Conservation (phyloP, 768 basidiomycete genomes). For the Lactarius sp. region DNA sequence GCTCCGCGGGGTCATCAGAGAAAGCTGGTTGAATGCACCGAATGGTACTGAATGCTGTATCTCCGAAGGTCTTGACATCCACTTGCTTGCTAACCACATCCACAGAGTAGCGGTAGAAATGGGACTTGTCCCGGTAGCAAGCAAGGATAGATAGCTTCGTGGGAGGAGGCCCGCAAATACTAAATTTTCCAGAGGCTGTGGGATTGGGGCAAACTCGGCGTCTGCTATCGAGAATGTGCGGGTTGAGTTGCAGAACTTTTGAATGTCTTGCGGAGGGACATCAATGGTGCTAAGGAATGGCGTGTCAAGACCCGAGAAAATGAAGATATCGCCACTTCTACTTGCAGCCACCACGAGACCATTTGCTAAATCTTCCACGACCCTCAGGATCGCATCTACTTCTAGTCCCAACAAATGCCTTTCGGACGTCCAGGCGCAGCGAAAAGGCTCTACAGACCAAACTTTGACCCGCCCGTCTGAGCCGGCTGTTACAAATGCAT, state of each 20-base stretch:
- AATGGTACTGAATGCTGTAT: slow-evolving; percentile 47
- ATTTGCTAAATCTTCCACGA: slow-evolving; percentile 41
- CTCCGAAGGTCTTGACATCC: slow-evolving; percentile 46
- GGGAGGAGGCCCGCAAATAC: slow-evolving; percentile 15
- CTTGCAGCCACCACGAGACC: slow-evolving; percentile 48
- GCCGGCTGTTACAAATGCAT: slow-evolving; percentile 47
- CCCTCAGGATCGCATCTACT: slow-evolving; percentile 48
- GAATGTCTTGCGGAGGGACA: too few species aligned
- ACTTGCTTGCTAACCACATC: slow-evolving; percentile 30
- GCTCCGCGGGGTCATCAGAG: slow-evolving; percentile 33
- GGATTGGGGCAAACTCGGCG: background rate
- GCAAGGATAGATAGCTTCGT: slow-evolving; percentile 40
- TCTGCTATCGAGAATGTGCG: background rate
- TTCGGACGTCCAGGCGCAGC: slow-evolving; percentile 62
- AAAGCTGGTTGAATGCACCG: slow-evolving; percentile 49
- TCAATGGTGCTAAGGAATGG: too few species aligned
- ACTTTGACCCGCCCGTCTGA: slow-evolving; percentile 66
- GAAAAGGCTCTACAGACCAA: slow-evolving; percentile 55
- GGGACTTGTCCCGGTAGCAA: slow-evolving; percentile 44
- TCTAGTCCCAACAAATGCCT: slow-evolving; percentile 33
- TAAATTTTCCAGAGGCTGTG: background rate
- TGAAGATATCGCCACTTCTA: slow-evolving; percentile 50
- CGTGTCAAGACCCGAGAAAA: slow-evolving; percentile 50
- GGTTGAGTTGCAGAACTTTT: slow-evolving; percentile 5
- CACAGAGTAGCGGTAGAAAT: slow-evolving; percentile 49